phyloP scores from a whole-genome alignment of 2,329 filamentous ascomycete genomes.

The Coniochaeta sp. region DNA sequence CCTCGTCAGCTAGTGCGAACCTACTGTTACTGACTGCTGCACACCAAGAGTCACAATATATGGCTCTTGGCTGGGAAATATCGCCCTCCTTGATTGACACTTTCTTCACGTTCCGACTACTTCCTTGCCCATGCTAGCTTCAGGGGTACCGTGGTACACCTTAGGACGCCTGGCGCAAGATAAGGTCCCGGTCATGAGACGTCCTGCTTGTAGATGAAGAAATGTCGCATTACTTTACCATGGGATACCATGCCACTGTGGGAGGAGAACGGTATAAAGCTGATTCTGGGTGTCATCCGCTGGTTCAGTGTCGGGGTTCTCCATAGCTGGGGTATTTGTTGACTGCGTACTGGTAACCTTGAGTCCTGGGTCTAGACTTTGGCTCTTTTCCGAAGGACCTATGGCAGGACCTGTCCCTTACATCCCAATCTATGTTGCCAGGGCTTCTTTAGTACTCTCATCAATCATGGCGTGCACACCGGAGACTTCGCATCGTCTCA shows the following conservation, averaged over 20 bases:
- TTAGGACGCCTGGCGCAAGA: neutral
- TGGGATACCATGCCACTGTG: neutral
- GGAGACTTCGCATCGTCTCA: neutral
- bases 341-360: neutral
- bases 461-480: neutral
- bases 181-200: neutral
- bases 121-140: no score
- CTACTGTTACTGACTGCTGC: neutral
- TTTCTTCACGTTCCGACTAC: neutral
- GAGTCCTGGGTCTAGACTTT: neutral
- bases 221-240: neutral
- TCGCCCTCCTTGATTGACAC: neutral
- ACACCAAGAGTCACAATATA: no score
- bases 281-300: neutral
- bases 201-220: neutral
- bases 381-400: no score
- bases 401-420: no score
- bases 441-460: neutral
- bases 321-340: neutral
- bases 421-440: neutral
- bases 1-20: neutral
- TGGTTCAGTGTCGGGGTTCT: neutral
- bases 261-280: neutral
- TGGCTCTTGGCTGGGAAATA: no score
- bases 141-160: neutral